Evolutionary conservation across 1,284 basidiomycete genomes (phyloP), one percentile per base, ranked within the genome.

Genomic region (Coniferiporia sulphurascens): DNA sequence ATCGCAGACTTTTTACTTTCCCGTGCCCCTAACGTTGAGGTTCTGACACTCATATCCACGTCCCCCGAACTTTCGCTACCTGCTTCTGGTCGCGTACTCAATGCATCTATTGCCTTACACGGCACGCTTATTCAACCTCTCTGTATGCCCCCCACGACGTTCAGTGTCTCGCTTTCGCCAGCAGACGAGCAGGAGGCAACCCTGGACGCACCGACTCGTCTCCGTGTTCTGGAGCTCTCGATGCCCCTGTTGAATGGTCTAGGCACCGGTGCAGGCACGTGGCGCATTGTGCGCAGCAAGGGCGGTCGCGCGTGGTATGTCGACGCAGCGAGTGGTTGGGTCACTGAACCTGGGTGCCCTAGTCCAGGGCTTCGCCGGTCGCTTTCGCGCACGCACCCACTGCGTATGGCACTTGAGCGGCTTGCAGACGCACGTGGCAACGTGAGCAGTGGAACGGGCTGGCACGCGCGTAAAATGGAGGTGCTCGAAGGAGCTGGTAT

Each of bases 401-500:
- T 87, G 68, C 77, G 91, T 55, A 70, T 71, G 36, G 88, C 87
- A 69, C 77, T 93, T 68, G 84, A 87, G 65, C 76, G 79, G 46
- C 74, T 96, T n/a, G 85, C 91, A 12, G 80, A 87, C 63, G 86
- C 88, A 10, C 91, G 93, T 65, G 94, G 94, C 1, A 92, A 93
- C 66, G 95, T 97, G 3, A 88, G 82, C 66, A 93, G 89, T 67
- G 90, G 88, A 4, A 84, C 95, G 1, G 96, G 96, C 0, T 99
- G 96, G 95, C 94, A 98, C 73, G 86, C 91, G 38, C 77, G 94
- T 55, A 99, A 99, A 78, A 95, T 98, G 93, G 95, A 98, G 83
- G 91, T 92, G 46, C 72, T 98, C 60, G 85, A 91, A 65, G 95
- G 95, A 3, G 80, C 89, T 68, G 95, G 95, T 12, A 87, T 98